Evolutionary conservation across 805 yeast genomes (phyloP), one percentile per base, ranked within the genome.

Genomic region (Pichia heedii): DNA sequence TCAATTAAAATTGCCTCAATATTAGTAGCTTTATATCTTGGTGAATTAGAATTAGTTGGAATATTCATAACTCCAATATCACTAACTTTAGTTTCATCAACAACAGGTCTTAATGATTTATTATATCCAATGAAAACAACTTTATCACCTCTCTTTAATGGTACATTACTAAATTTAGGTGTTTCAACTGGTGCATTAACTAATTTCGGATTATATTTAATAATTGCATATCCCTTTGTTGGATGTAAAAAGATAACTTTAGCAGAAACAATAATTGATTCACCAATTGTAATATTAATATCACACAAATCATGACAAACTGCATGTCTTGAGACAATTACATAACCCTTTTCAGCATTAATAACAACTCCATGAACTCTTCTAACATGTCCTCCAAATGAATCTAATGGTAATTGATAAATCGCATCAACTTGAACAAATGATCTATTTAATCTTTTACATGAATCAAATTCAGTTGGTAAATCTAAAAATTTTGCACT

Each of bases 291-390:
- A 19, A 89, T 72, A 39, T 76, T 70, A 21, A 88, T 71, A 60
- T 89, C 95, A 51, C 81, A 70, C 52, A 81, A 61, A 52, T 84
- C 95, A 63, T 87, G 95, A 8, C 96, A 95, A 22, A 88, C 85
- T 43, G 75, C 70, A 46, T 79, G 70, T 47, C 96, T 71, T 3
- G 95, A 83, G 2, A 83, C 86, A 41, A 89, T 64, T 5, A 85
- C 86, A 48, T 78, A 80, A 2, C 97, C 97, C 47, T 75, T 74
- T 40, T 69, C 75, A 4, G 95, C 81, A 60, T 89, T 96, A 29
- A 89, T 69, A 2, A 89, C 79, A 24, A 89, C 74, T 44, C 96
- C 97, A 50, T 84, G 75, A 15, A 84, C 81, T 43, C 72, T 72
- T 40, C 74, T 72, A 41, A 76, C 72, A 36, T 77, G 71, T 33